Base-by-base conservation (phyloP, 352 stramenopile species). In the Peronospora destructor region DNA sequence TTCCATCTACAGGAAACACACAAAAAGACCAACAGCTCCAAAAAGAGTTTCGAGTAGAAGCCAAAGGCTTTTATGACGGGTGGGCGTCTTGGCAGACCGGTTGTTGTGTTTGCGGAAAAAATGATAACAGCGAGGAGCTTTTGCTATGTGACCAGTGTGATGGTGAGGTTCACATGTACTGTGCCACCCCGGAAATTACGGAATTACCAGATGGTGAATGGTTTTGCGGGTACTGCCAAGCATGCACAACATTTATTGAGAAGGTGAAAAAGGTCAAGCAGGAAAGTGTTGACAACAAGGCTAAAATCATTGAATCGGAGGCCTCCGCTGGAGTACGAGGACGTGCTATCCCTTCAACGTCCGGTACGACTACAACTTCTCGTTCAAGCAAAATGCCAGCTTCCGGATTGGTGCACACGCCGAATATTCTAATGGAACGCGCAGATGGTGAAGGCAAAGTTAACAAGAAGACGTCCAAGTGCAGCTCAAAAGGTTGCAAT, bases 71-170 rank as follows among this genome's bases (percentile, higher is more conserved):
- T 21, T 90, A 87, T 39, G 81, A 90, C 45, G 30, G 70, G 10
- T 95, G 84, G 84, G 56, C 68, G 12, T 72, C 84, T 0, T 95
- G 82, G 82, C 68, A 88, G 42, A 71, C 68, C 10, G 83, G 84
- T 1, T 95, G 84, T 51, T 80, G 67, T 26, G 73, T 90, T 2
- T 95, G 84, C 28, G 70, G 68, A 17, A 88, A 57, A 51, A 89
- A 84, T 45, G 57, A 74, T 34, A 72, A 93, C 48, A 87, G 64
- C n/a, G 80, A 92, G 0, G 56, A 91, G 45, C 60, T 93, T 4
- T 54, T 95, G 17, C 46, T 95, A 16, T 95, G 84, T 46, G 84
- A 95, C 46, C 70, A 74, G n/a, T 95, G 84, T 45, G 84, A 95
- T 56, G 77, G 77, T 6, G 84, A 95, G 48, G 84, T 91, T 25